Evolutionary conservation across 139 green algal species (phyloP).

Genomic region (Diplosphaera chodatii): DNA sequence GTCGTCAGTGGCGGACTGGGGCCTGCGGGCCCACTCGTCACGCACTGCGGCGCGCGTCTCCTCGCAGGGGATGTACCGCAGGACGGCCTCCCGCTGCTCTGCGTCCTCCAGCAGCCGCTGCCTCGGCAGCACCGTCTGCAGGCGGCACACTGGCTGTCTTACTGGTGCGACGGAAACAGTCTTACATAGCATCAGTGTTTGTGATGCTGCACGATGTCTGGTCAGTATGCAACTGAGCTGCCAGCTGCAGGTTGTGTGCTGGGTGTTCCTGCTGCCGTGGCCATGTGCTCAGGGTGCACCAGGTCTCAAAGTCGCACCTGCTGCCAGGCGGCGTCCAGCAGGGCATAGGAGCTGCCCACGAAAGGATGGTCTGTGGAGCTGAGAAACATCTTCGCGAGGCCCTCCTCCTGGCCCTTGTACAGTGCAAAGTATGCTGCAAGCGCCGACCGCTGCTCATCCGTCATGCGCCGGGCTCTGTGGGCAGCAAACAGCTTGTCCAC

Average conservation of each 20-base stretch:
- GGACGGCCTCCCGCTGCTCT: constrained; percentile 35
- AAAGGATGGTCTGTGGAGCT: constrained; percentile 50
- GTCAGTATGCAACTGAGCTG: too few species aligned
- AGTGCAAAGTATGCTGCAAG: constrained; percentile 85
- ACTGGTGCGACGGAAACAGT: too few species aligned
- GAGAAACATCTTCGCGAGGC: constrained; percentile 35
- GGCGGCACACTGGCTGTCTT: too few species aligned
- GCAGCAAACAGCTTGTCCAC: neutral
- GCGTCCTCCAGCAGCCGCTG: constrained; percentile 67
- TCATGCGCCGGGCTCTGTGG: constrained; percentile 64
- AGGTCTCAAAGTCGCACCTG: constrained; percentile 7
- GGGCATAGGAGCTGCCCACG: constrained; percentile 38
- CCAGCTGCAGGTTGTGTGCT: too few species aligned
- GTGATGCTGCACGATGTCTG: too few species aligned
- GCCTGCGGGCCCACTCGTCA: constrained; percentile 4
- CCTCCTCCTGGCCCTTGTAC: constrained; percentile 68
- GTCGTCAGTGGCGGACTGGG: neutral
- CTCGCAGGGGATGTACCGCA: constrained; percentile 56
- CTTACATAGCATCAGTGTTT: too few species aligned
- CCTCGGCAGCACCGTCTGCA: constrained; percentile 54
- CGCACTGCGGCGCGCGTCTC: constrained; percentile 27
- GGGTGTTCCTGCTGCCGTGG: too few species aligned
- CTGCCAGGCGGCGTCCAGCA: constrained; percentile 30
- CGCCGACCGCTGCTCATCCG: constrained; percentile 76
- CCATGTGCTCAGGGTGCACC: neutral